These are phyloP conservation scores for Triticum turgidum DNA, from an alignment of 176 grass and related monocot species.

Conservation along the genomic window DNA sequence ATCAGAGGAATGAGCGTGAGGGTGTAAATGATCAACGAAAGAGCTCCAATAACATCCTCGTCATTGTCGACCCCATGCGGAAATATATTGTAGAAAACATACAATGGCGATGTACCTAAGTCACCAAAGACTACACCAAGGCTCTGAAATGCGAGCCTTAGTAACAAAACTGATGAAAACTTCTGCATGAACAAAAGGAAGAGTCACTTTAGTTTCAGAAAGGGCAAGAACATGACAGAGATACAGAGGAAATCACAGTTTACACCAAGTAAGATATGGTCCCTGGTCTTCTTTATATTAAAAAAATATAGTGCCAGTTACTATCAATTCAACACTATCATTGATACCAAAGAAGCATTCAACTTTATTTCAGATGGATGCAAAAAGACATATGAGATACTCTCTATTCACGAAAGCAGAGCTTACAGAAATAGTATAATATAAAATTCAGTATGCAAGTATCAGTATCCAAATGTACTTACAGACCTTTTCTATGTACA, in stretches of 20 bases:
- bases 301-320: background rate
- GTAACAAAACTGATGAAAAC: conserved; percentile 55
- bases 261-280: conserved; percentile 1
- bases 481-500: conserved; percentile 88
- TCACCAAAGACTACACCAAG: conserved; percentile 85
- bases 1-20: conserved; percentile 78
- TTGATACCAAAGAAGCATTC: background rate
- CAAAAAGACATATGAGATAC: background rate
- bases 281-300: background rate
- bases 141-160: conserved; percentile 73
- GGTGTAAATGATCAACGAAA: conserved; percentile 87
- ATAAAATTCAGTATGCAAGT: conserved; percentile 7
- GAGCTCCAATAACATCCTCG: conserved; percentile 82
- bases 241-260: background rate
- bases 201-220: background rate
- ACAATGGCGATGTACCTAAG: conserved; percentile 82
- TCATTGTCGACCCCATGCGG: conserved; percentile 53
- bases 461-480: conserved; percentile 5
- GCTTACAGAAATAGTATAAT: background rate
- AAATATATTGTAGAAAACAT: conserved; percentile 88
- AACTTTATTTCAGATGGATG: conserved; percentile 19
- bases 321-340: background rate
- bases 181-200: conserved; percentile 55
- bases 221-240: background rate
- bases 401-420: background rate